Evolutionary conservation across 1,284 basidiomycete genomes (phyloP), one percentile per base, ranked within the genome.

Genomic region (Xanthoconium separans): DNA sequence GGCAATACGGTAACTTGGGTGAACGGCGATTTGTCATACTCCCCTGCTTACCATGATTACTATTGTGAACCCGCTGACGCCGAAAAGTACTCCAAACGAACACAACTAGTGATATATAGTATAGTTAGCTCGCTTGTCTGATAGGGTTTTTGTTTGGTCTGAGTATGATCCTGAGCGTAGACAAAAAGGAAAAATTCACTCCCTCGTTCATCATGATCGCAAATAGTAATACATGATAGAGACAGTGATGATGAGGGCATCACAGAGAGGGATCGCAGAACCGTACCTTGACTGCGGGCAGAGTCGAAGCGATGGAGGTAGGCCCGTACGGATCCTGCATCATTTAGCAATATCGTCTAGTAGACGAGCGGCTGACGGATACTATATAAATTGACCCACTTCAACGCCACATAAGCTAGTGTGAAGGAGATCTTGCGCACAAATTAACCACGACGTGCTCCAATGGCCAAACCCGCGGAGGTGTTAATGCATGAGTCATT

Each of bases 161-260:
- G 6, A 2, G 30, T n/a, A 13, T 12, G 13, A 22, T 6, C 18
- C 6, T 20, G 29, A 0, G 4, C 12, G 6, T 10, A 20, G 27
- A 27, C 24, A 2, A 12, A 42, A 8, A 7, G n/a, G n/a, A n/a
- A n/a, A n/a, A n/a, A n/a, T n/a, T n/a, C n/a, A n/a, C n/a, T n/a
- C n/a, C n/a, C n/a, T n/a, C n/a, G n/a, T n/a, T n/a, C n/a, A n/a
- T n/a, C n/a, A n/a, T n/a, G n/a, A n/a, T n/a, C n/a, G n/a, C n/a
- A n/a, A n/a, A n/a, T n/a, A n/a, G n/a, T n/a, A n/a, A n/a, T n/a
- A 66, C 4, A 52, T 43, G 12, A 66, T 46, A 11, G 64, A 63
- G 20, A 15, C 6, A 1, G 64, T 4, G 27, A 27, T 66, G 46
- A 66, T 63, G 41, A 51, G 13, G 16, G 36, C 43, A 47, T 68